phyloP scores from a whole-genome alignment of 495 filamentous ascomycete genomes.

The Neurospora sp. region DNA sequence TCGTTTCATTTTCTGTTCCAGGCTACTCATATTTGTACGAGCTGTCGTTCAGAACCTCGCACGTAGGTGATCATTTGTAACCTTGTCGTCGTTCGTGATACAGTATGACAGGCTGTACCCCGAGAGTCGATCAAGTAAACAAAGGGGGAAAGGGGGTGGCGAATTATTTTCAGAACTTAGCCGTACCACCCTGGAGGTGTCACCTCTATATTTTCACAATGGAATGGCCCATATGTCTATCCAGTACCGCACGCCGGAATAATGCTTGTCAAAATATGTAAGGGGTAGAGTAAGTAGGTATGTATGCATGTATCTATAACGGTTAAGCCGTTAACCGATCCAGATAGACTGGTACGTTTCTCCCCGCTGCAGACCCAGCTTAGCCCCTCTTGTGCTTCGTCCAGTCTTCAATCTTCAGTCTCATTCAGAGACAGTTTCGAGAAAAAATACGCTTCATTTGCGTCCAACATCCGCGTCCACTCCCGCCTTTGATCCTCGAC shows the following conservation, averaged over 20 bases:
- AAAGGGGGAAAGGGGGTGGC: not conserved
- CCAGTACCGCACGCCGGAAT: not conserved
- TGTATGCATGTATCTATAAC: not conserved
- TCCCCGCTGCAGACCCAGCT: not conserved
- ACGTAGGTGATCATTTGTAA: not conserved
- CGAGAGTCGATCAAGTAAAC: not conserved
- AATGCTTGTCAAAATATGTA: not conserved
- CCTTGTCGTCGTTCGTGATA: not conserved
- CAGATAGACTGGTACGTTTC: not conserved
- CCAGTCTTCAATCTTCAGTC: not conserved
- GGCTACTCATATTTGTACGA: not conserved
- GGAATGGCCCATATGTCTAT: not conserved
- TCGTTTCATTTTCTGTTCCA: not conserved
- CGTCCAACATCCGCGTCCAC: not conserved
- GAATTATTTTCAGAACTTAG: not conserved
- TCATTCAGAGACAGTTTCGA: not conserved
- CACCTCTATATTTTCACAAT: not conserved
- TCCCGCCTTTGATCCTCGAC: not conserved
- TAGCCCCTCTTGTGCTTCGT: not conserved
- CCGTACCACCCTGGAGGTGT: not conserved
- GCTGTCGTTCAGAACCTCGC: not conserved
- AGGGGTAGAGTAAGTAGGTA: not conserved
- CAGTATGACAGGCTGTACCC: not conserved
- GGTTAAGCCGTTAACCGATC: not conserved
- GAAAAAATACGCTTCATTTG: not conserved